phyloP scores from a whole-genome alignment of 208 protist genomes.

The Angomonas ambiguus region DNA sequence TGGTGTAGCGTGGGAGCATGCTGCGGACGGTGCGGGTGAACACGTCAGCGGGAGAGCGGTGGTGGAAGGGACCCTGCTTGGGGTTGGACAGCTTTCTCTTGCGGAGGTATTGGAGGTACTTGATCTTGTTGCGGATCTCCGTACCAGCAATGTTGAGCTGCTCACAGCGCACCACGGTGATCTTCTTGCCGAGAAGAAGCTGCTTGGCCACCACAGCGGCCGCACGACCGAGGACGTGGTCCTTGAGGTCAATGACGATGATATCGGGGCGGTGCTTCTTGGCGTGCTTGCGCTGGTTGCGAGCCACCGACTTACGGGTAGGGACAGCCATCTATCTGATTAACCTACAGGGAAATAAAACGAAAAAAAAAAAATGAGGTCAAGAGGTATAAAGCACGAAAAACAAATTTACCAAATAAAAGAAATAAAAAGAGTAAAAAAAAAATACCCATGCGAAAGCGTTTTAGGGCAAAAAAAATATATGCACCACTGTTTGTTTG shows the following conservation, averaged over 20 bases:
- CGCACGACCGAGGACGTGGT: conserved; percentile 97
- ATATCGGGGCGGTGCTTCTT: conserved; percentile 85
- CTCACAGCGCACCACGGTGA: conserved; percentile 97
- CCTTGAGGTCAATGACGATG: conserved; percentile 96
- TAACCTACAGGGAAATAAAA: conserved; percentile 7
- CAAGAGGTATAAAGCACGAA: not conserved
- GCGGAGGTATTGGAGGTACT: conserved; percentile 90
- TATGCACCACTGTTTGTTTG: not conserved
- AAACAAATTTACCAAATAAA: not conserved
- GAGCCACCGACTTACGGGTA: conserved; percentile 53
- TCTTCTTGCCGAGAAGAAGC: conserved; percentile 94
- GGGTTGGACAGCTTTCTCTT: conserved; percentile 98
- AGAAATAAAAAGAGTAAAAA: not conserved
- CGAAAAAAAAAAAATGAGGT: not conserved
- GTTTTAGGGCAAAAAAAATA: too few species aligned
- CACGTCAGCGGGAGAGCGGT: conserved; percentile 96
- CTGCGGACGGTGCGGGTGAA: conserved; percentile 95
- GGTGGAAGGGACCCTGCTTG: conserved; percentile 96
- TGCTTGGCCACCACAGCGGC: conserved; percentile 97
- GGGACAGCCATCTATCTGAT: conserved; percentile 55
- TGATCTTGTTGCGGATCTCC: conserved; percentile 98
- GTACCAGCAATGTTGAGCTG: conserved; percentile 94
- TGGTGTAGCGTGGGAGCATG: conserved; percentile 96
- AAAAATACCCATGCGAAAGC: not conserved
- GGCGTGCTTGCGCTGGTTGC: conserved; percentile 62